Base-by-base conservation (phyloP, 2,329 filamentous ascomycete genomes). In the Neofusicoccum umdonicola region DNA sequence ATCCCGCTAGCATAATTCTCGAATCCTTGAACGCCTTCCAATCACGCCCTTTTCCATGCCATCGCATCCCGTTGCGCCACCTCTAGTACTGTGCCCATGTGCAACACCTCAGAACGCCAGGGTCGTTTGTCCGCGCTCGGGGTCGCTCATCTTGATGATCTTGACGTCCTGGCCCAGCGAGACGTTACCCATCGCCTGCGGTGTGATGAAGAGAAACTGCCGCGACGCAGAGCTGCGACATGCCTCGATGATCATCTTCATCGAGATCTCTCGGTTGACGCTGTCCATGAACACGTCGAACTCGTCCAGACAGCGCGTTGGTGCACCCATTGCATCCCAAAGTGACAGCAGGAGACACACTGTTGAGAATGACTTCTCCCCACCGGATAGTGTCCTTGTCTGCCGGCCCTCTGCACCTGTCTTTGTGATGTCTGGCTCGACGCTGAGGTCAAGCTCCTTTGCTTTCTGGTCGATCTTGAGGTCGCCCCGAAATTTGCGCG, bases 231-330 rank as follows among this genome's bases (percentile, higher is more conserved):
- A 91, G 35, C 90, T 87, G 71, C 95, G 87, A 42, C 95, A 95
- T 17, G 92, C 91, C 66, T 88, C 85, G 70, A 97, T 93, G 77
- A 99, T 90, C 90, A 99, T 92, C 68, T 91, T 90, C 71, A 96
- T 97, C 74, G 92, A 96, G 70, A 96, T 91, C 64, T 91, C 92
- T 66, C 95, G 88, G 77, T 99, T 99, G 66, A 98, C 92, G 70
- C 90, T 92, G 78, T 99, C 95, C 95, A 99, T 99, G 82, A 97
- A 99, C 37, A 99, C 95, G 75, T 99, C 95, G 74, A 98, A 99
- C 78, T 99, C 95, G 78, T 99, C 95, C 62, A 99, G 83, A 73
- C 95, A 99, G 63, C 95, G 88, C 66, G 99, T 90, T 0, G 93
- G 94, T 17, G 93, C 96, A 11, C 95, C 94, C 90, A 99, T 99